Base-by-base conservation (phyloP, 2,329 filamentous ascomycete species). In the Pestalotiopsis sp. region DNA sequence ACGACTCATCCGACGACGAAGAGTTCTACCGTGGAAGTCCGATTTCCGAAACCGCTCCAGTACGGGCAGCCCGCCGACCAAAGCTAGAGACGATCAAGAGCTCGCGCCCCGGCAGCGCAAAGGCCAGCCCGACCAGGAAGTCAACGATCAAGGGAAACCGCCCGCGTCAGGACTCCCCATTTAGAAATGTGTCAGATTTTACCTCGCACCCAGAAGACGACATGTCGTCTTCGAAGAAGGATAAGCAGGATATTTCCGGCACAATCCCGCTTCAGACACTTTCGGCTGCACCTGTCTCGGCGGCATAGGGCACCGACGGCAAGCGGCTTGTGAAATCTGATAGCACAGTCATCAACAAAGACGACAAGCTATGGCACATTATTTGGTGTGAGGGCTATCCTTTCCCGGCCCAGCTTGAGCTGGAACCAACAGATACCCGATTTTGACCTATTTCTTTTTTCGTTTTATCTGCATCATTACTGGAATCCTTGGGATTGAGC, bases 41-140 rank as follows among this genome's bases (percentile, higher is more conserved):
- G 7, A 71, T 75, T 65, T 75, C 75, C 7, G 71, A 74, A 27
- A 69, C 74, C n/a, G 67, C 68, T 17, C 71, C 72, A 31, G 69
- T 69, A 45, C 69, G 70, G 52, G 74, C 69, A 1, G 75, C 75
- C 4, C 70, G 69, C 49, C 72, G 72, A 59, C 75, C 75, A 9
- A 75, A 69, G 38, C 64, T 76, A 39, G 71, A 72, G 61, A 71
- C 75, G n/a, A 76, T 76, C 62, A 69, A 71, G 41, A 75, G 73
- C 58, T 74, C 73, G 1, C 71, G 72, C 31, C 69, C 70, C 61
- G 73, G 71, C 36, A 64, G 38, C 23, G 9, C 17, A 36, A 65
- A 57, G 45, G 64, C 23, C 14, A 41, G 45, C n/a, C 41, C n/a
- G 25, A 59, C n/a, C 36, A 20, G 38, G 25, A 64, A 57, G 49